These are phyloP conservation scores for Westerdykella sp. DNA, from an alignment of 2,329 filamentous ascomycete genomes.

Conservation along the genomic window DNA sequence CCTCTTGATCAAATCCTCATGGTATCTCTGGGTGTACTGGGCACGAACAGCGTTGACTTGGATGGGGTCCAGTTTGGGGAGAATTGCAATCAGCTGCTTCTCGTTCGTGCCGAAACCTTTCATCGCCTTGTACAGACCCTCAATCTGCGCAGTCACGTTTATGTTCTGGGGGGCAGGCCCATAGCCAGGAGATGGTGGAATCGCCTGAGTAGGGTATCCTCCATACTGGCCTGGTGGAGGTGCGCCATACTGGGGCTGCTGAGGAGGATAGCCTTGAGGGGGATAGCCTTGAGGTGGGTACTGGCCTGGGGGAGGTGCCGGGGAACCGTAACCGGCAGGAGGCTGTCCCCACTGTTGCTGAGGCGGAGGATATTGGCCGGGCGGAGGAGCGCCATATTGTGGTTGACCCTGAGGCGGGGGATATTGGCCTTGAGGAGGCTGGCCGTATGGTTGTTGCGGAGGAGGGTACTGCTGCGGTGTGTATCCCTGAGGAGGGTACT, in stretches of 20 bases:
- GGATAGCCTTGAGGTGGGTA: constrained; percentile 17
- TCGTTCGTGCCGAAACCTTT: constrained; percentile 92
- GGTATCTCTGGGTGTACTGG: constrained; percentile 57
- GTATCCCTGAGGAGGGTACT: constrained; percentile 15
- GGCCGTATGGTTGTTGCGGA: constrained; percentile 7
- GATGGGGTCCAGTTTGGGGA: constrained; percentile 69
- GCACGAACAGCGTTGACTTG: constrained; percentile 61
- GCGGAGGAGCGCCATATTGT: constrained; percentile 3
- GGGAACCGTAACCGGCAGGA: constrained; percentile 13
- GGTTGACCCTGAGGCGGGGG: constrained; percentile 9
- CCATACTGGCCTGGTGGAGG: constrained; percentile 12
- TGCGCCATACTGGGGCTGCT: constrained; percentile 17
- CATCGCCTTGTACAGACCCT: constrained; percentile 73
- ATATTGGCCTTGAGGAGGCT: constrained; percentile 14
- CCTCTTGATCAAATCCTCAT: constrained; percentile 64
- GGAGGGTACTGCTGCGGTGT: constrained; percentile 20
- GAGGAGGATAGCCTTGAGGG: constrained; percentile 31
- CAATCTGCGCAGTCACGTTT: constrained; percentile 56
- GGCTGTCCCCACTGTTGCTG: constrained; percentile 24
- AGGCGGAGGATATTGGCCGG: constrained; percentile 10
- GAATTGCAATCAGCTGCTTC: constrained; percentile 61
- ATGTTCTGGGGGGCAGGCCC: constrained; percentile 56
- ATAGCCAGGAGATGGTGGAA: constrained; percentile 62
- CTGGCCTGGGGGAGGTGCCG: constrained; percentile 4
- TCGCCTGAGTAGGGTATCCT: constrained; percentile 27